These are phyloP conservation scores for Leccinum griseonigrum DNA, from an alignment of 1,284 basidiomycete species.

Conservation along the genomic window DNA sequence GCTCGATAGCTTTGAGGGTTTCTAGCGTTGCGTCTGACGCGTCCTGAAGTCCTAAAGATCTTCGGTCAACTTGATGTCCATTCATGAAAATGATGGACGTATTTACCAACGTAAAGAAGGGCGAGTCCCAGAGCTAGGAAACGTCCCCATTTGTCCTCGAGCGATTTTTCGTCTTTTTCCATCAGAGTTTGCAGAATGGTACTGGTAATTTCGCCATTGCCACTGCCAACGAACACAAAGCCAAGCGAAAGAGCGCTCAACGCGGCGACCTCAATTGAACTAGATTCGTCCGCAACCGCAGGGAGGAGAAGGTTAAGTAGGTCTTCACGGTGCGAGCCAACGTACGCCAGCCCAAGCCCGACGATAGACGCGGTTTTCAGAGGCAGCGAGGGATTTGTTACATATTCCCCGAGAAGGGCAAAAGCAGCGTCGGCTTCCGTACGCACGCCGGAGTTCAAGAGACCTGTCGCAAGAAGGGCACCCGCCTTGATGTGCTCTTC, in stretches of 20 bases:
- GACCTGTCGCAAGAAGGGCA: slow-evolving; percentile 92
- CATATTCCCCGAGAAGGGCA: slow-evolving; percentile 89
- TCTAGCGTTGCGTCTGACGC: slow-evolving; percentile 94
- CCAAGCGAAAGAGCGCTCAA: slow-evolving; percentile 89
- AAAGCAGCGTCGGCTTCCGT: slow-evolving; percentile 94
- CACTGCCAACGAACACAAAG: slow-evolving; percentile 95
- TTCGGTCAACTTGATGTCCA: slow-evolving; percentile 9
- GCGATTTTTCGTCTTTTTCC: slow-evolving; percentile 75
- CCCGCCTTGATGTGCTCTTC: slow-evolving; percentile 99
- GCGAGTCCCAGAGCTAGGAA: slow-evolving; percentile 92
- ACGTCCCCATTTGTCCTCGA: slow-evolving; percentile 91
- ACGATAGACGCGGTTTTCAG: slow-evolving; percentile 89
- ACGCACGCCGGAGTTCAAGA: slow-evolving; percentile 87
- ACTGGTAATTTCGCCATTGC: slow-evolving; percentile 90
- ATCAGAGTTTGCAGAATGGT: slow-evolving; percentile 92
- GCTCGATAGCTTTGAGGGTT: slow-evolving; percentile 93
- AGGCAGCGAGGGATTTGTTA: slow-evolving; percentile 83
- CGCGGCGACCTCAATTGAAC: slow-evolving; percentile 88
- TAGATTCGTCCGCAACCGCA: slow-evolving; percentile 74
- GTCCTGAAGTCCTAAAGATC: slow-evolving; percentile 74
- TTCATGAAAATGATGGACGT: neutral
- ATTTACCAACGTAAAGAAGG: slow-evolving; percentile 83
- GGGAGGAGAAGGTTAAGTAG: slow-evolving; percentile 79
- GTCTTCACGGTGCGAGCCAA: slow-evolving; percentile 89
- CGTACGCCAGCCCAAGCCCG: slow-evolving; percentile 92